Evolutionary conservation across 805 yeast species (phyloP).

Genomic region (Cephaloascus albidus): DNA sequence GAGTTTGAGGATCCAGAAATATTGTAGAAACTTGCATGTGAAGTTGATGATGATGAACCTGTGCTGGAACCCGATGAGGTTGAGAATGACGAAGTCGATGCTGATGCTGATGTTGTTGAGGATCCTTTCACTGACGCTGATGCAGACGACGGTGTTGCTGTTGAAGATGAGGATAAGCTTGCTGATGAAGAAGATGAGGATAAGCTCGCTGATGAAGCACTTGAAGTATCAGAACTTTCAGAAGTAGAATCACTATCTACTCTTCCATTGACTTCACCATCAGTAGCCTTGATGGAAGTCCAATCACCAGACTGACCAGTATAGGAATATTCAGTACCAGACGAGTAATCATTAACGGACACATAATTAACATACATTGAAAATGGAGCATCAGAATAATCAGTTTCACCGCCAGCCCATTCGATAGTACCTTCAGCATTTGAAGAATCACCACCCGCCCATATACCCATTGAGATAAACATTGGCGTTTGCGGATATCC

Average conservation of each 20-base stretch:
- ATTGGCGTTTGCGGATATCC: constrained; percentile 94
- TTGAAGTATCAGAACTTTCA: constrained; percentile 1
- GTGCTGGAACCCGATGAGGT: neutral
- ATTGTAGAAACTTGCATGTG: neutral
- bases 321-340: constrained; percentile 51
- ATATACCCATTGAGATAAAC: constrained; percentile 56
- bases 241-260: constrained; percentile 22
- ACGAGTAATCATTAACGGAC: constrained; percentile 59
- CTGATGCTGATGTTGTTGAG: neutral
- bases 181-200: constrained; percentile 3
- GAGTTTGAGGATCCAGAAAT: neutral
- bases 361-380: constrained; percentile 53
- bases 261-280: constrained; percentile 59
- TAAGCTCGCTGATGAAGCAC: constrained; percentile 4
- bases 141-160: constrained; percentile 5
- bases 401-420: constrained; percentile 77
- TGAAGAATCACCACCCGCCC: constrained; percentile 77
- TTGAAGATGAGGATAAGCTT: constrained; percentile 4
- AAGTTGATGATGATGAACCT: neutral
- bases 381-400: constrained; percentile 59
- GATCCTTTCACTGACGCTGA: constrained; percentile 3
- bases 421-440: constrained; percentile 62
- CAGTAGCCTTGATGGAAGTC: constrained; percentile 46
- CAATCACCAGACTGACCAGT: constrained; percentile 47
- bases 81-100: neutral